Percentiles rank a stretch among this genome's conserved stretches.
Conservation (phyloP, 2,329 filamentous ascomycete species). For the Fusarium oxysporum region DNA sequence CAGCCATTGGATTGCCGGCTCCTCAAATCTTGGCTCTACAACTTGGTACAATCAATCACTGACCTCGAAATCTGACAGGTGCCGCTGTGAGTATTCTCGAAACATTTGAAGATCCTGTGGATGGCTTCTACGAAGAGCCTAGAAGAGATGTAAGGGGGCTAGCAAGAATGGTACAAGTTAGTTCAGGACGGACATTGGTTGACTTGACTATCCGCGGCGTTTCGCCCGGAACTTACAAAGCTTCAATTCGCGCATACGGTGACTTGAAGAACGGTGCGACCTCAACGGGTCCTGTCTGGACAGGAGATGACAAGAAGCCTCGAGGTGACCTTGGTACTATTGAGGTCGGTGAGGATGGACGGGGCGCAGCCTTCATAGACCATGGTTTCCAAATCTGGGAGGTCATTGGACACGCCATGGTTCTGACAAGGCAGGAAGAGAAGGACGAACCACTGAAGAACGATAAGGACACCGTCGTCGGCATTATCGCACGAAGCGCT, state of each 20-base stretch:
- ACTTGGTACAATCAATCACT: conserved; percentile 2
- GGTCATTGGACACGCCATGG: conserved; percentile 92
- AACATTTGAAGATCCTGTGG: conserved; percentile 72
- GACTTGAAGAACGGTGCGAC: conserved; percentile 86
- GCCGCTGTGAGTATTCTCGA: conserved; percentile 97
- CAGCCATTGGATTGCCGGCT: background rate
- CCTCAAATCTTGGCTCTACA: background rate
- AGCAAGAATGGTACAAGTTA: conserved; percentile 93
- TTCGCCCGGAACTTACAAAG: conserved; percentile 82
- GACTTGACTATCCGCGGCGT: conserved; percentile 90
- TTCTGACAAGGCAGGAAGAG: conserved; percentile 77
- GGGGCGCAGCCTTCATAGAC: conserved; percentile 84
- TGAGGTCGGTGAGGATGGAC: conserved; percentile 78
- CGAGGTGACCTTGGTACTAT: conserved; percentile 76
- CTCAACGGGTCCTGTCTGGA: conserved; percentile 87
- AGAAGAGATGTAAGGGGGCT: conserved; percentile 80
- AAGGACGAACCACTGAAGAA: conserved; percentile 69
- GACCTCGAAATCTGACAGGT: conserved; percentile 55
- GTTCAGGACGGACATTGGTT: conserved; percentile 80
- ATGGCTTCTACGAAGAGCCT: conserved; percentile 57
- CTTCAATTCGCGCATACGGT: conserved; percentile 86
- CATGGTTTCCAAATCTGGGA: conserved; percentile 92
- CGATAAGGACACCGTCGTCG: conserved; percentile 86
- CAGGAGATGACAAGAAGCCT: conserved; percentile 61
- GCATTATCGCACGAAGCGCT: conserved; percentile 93